A percentile compares a stretch with the other conserved stretches of the same genome.
Evolutionary conservation across 768 basidiomycete genomes (phyloP).

Genomic region (Pluteus cervinus): DNA sequence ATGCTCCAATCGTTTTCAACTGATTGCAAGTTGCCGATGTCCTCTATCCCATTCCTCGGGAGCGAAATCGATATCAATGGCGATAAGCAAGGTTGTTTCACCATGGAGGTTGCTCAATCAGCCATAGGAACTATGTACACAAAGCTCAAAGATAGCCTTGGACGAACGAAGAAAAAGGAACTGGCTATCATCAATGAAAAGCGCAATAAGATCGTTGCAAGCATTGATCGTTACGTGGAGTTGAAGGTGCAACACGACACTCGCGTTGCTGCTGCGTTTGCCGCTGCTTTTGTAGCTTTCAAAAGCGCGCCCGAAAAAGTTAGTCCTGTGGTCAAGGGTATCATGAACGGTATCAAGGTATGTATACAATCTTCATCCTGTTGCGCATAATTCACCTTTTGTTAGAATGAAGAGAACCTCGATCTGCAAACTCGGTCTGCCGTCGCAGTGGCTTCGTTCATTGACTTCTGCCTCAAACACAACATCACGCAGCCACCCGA

Average conservation of each 20-base stretch:
- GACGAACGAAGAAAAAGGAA: constrained; percentile 75
- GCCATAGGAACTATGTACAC: constrained; percentile 68
- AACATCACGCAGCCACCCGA: constrained; percentile 81
- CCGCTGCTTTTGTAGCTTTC: constrained; percentile 87
- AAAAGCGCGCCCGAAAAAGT: constrained; percentile 86
- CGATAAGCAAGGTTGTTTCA: constrained; percentile 60
- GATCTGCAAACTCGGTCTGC: constrained; percentile 90
- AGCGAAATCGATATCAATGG: constrained; percentile 72
- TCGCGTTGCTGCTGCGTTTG: constrained; percentile 84
- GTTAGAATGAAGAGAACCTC: constrained; percentile 79
- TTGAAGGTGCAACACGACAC: constrained; percentile 82
- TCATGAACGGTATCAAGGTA: constrained; percentile 98
- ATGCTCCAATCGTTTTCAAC: constrained; percentile 77
- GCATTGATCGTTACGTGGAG: constrained; percentile 75
- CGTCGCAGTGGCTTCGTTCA: constrained; percentile 77
- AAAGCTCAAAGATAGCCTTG: constrained; percentile 67
- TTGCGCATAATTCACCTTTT: constrained; percentile 8
- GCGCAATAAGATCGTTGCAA: constrained; percentile 56
- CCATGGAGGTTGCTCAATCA: constrained; percentile 68
- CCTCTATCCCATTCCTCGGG: constrained; percentile 75
- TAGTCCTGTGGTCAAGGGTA: constrained; percentile 91
- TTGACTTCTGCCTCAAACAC: constrained; percentile 74
- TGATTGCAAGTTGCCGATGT: constrained; percentile 83
- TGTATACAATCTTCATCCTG: constrained; percentile 11
- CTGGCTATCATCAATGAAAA: constrained; percentile 71